Percentiles rank a stretch among this genome's conserved stretches.
These are phyloP conservation scores for Hypoxylon crocopeplum DNA, from an alignment of 495 filamentous ascomycete genomes.

Conservation along the genomic window DNA sequence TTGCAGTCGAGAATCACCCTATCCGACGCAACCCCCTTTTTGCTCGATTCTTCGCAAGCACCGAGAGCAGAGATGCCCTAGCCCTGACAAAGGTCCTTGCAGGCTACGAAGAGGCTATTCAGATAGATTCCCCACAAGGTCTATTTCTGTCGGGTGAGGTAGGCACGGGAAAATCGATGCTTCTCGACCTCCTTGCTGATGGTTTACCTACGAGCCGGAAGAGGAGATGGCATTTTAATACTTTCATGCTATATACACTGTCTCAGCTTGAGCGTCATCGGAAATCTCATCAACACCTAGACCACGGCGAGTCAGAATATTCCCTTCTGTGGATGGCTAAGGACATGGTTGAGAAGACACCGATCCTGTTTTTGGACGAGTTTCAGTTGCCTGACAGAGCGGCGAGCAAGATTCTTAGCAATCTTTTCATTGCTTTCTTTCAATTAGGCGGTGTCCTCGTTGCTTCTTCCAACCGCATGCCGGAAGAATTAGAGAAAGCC, in stretches of 20 bases:
- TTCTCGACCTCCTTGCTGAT: conserved; percentile 72
- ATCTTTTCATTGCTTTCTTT: conserved; percentile 74
- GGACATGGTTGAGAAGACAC: conserved; percentile 68
- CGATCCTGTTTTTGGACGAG: conserved; percentile 76
- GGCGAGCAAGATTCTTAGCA: conserved; percentile 72
- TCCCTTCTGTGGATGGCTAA: conserved; percentile 70
- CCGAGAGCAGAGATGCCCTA: conserved; percentile 54
- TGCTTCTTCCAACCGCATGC: conserved; percentile 76
- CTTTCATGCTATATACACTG: conserved; percentile 74
- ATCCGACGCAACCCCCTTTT: conserved; percentile 59
- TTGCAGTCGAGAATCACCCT: conserved; percentile 54
- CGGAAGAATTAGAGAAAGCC: conserved; percentile 73
- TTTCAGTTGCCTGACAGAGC: conserved; percentile 76
- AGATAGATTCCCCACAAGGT: conserved; percentile 67
- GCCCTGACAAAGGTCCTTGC: conserved; percentile 66
- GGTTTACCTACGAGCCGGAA: conserved; percentile 71
- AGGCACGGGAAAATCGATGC: conserved; percentile 74
- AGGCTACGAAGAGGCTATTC: conserved; percentile 66
- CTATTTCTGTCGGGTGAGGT: conserved; percentile 75
- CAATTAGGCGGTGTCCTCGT: conserved; percentile 75
- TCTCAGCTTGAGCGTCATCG: conserved; percentile 66
- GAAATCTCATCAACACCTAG: conserved; percentile 41
- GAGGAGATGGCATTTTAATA: conserved; percentile 75
- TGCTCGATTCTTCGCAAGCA: conserved; percentile 48
- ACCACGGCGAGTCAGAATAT: conserved; percentile 56